Conservation (phyloP, 208 protist species). For the Novymonas esmeraldas region DNA sequence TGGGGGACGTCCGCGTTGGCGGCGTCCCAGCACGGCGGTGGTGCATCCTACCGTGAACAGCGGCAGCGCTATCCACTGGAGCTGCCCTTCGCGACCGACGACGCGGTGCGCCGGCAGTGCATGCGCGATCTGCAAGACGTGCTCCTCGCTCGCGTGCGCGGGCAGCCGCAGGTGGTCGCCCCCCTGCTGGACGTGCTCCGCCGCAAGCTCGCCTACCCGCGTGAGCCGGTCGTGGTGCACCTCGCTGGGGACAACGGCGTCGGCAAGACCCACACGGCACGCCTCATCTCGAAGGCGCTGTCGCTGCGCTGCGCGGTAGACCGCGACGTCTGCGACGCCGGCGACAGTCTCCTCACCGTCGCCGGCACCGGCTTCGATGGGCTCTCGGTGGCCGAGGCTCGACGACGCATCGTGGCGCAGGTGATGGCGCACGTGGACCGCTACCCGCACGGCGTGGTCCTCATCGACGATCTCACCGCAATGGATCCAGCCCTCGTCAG, state of each 20-base stretch:
- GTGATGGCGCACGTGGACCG: constrained; percentile 45
- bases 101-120: constrained; percentile 37
- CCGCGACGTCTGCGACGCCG: constrained; percentile 49
- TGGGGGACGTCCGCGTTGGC: constrained; percentile 20
- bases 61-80: constrained; percentile 37
- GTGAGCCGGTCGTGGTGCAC: constrained; percentile 75
- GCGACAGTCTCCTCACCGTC: constrained; percentile 71
- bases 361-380: constrained; percentile 65
- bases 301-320: constrained; percentile 48
- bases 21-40: neutral
- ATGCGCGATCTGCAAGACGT: constrained; percentile 51
- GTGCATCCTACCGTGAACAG: constrained; percentile 12
- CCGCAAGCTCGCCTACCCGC: constrained; percentile 58
- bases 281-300: constrained; percentile 63
- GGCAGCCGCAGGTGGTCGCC: constrained; percentile 57
- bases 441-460: constrained; percentile 79
- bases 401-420: constrained; percentile 45
- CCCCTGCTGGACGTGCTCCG: constrained; percentile 52
- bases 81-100: constrained; percentile 57
- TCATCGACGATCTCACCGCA: constrained; percentile 76
- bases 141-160: constrained; percentile 46
- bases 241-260: constrained; percentile 85
- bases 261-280: constrained; percentile 78
- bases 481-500: constrained; percentile 61
- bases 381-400: constrained; percentile 28